phyloP scores from a whole-genome alignment of 2,329 filamentous ascomycete genomes.

The Colletotrichum australisinense region DNA sequence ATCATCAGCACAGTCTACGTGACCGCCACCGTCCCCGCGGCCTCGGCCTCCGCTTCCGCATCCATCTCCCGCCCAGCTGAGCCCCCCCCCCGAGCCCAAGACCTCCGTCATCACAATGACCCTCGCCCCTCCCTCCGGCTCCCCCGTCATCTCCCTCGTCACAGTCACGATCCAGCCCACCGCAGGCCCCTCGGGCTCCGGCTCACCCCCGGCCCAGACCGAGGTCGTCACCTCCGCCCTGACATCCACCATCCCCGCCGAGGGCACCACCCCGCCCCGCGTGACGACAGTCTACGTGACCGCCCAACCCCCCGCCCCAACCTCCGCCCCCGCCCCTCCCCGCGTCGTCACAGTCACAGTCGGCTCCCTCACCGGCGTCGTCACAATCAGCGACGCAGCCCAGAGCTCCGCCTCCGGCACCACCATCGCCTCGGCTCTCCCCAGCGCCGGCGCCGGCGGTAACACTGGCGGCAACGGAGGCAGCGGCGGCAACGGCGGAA shows the following conservation, averaged over 20 bases:
- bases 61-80: slow-evolving; percentile 1
- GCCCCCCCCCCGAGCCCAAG: slow-evolving; percentile 18
- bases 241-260: slow-evolving; percentile 29
- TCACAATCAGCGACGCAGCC: slow-evolving; percentile 31
- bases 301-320: slow-evolving; percentile 12
- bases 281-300: slow-evolving; percentile 33
- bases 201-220: slow-evolving; percentile 9
- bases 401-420: slow-evolving; percentile 19
- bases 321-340: slow-evolving; percentile 7
- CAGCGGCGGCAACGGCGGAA: not conserved
- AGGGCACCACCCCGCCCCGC: slow-evolving; percentile 13
- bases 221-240: slow-evolving; percentile 21
- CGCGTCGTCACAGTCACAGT: slow-evolving; percentile 36
- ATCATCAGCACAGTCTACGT: slow-evolving; percentile 20
- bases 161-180: slow-evolving; percentile 32
- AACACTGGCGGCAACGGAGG: not conserved
- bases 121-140: slow-evolving; percentile 14
- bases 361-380: slow-evolving; percentile 28
- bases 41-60: not conserved
- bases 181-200: slow-evolving; percentile 21
- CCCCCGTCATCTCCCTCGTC: slow-evolving; percentile 27
- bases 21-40: not conserved
- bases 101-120: slow-evolving; percentile 36
- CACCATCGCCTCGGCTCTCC: slow-evolving; percentile 18
- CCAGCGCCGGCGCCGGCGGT: slow-evolving; percentile 12